Evolutionary conservation across 768 basidiomycete genomes (phyloP), one percentile per base, ranked within the genome.

Genomic region (Boletellus emodensis): DNA sequence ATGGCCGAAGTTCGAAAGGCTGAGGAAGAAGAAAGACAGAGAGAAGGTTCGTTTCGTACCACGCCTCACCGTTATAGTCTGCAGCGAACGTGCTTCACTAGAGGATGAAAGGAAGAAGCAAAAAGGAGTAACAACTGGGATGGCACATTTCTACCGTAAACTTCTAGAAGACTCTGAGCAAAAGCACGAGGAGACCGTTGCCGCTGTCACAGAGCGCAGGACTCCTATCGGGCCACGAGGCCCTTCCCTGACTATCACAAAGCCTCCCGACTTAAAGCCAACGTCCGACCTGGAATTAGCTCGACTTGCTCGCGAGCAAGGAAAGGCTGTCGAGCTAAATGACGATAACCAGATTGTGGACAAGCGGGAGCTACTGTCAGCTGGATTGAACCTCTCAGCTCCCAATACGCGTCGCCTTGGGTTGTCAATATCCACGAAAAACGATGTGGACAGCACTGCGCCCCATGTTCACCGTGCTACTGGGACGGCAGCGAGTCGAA

Each of bases 261-360:
- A 84, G 69, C 91, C 87, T 12, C 71, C 77, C 37, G 76, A 88
- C 53, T 73, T 83, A 59, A 70, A 74, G 1, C 77, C 80, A 39
- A 68, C 78, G 58, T 83, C 88, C 34, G 93, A 95, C 67, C 61
- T 80, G 26, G 85, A 91, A 61, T 76, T 91, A 24, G 91, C 88
- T 20, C 78, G 68, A 39, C 59, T 78, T 39, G 91, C 92, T 14
- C 75, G 76, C 57, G 80, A 77, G 51, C 77, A 87, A 61, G 94
- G 94, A 20, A 88, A 88, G 66, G 77, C 83, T 11, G 85, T 99
- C 32, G 95, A 97, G 68, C 72, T 97, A 32, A 98, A 98, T 67
- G 95, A 98, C 67, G 94, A 97, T 60, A 94, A 94, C 60, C 90
- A 94, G 65, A 94, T 98, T 40, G 87, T 99, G 42, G 96, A 99